A percentile compares a stretch with the other conserved stretches of the same genome.
phyloP scores from a whole-genome alignment of 2,329 filamentous ascomycete species.

The Elsinoe batatas region DNA sequence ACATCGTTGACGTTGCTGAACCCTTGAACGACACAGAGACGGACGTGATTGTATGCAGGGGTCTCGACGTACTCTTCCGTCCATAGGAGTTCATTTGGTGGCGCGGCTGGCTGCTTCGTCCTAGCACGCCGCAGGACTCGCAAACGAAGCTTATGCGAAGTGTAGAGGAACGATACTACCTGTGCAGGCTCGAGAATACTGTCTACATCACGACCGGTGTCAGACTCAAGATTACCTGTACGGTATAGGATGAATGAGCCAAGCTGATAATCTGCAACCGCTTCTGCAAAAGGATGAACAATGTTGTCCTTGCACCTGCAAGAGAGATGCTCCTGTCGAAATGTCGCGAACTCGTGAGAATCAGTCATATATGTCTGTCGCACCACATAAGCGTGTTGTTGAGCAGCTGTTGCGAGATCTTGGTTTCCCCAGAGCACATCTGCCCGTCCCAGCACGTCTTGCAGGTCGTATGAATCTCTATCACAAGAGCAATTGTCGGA shows the following conservation, averaged over 20 bases:
- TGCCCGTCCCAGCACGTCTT: slow-evolving; percentile 50
- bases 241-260: slow-evolving; percentile 53
- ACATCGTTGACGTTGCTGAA: slow-evolving; percentile 37
- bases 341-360: slow-evolving; percentile 49
- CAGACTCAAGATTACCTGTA: background rate
- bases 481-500: slow-evolving; percentile 66
- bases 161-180: slow-evolving; percentile 35
- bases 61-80: slow-evolving; percentile 38
- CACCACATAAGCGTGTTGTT: slow-evolving; percentile 50
- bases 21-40: slow-evolving; percentile 51
- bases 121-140: slow-evolving; percentile 39
- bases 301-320: slow-evolving; percentile 31
- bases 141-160: slow-evolving; percentile 32
- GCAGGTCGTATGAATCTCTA: slow-evolving; percentile 40
- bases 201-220: slow-evolving; percentile 19
- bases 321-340: slow-evolving; percentile 45
- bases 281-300: slow-evolving; percentile 19
- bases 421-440: slow-evolving; percentile 49
- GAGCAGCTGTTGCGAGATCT: slow-evolving; percentile 30
- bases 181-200: slow-evolving; percentile 51
- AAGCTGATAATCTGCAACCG: slow-evolving; percentile 27
- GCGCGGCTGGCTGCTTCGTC: slow-evolving; percentile 20
- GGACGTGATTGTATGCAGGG: slow-evolving; percentile 35
- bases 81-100: slow-evolving; percentile 51
- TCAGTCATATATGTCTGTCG: slow-evolving; percentile 57